Evolutionary conservation across 345 rosid species (phyloP).

Genomic region (Streptanthus diversifolius): DNA sequence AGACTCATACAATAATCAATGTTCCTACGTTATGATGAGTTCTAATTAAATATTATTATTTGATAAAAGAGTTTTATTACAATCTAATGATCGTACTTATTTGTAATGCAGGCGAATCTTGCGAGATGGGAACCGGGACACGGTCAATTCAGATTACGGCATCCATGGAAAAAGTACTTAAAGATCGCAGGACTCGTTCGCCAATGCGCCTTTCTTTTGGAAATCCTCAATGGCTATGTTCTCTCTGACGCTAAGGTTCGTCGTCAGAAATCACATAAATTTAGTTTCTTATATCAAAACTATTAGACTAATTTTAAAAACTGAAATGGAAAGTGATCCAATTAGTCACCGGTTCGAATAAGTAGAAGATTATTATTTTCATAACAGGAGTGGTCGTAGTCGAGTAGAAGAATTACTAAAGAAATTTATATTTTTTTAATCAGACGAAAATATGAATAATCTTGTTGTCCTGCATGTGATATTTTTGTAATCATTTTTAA

Average conservation of each 20-base stretch:
- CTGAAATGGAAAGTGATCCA: not conserved
- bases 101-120: slow-evolving; percentile 57
- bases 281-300: not conserved
- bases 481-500: not conserved
- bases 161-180: slow-evolving; percentile 76
- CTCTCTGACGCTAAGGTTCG: slow-evolving; percentile 47
- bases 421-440: not conserved
- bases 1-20: not conserved
- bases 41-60: not conserved
- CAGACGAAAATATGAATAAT: not conserved
- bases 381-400: no score
- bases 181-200: slow-evolving; percentile 60
- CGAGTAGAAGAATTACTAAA: no score
- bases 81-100: not conserved
- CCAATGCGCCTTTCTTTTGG: slow-evolving; percentile 72
- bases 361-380: not conserved
- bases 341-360: not conserved
- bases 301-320: not conserved
- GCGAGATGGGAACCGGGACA: slow-evolving; percentile 89
- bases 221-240: slow-evolving; percentile 52
- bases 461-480: not conserved
- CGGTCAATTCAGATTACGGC: slow-evolving; percentile 60
- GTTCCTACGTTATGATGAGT: not conserved
- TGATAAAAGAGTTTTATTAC: not conserved
- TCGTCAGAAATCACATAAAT: not conserved